These are phyloP conservation scores for Euryodendron excelsum DNA, from an alignment of 148 eudicot genomes.

Conservation along the genomic window DNA sequence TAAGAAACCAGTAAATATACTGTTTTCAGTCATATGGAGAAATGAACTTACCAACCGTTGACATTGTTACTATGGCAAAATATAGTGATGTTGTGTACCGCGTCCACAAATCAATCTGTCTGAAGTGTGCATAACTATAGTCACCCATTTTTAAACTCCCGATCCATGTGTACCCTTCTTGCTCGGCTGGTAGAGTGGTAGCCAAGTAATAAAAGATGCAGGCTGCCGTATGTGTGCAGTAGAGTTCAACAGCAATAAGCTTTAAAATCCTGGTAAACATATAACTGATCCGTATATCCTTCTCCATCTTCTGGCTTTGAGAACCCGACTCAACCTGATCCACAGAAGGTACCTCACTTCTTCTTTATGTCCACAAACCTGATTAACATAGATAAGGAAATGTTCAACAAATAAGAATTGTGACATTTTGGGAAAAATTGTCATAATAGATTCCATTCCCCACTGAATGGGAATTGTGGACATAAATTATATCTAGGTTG, in stretches of 20 bases:
- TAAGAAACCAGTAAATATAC: neutral
- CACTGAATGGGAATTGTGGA: neutral
- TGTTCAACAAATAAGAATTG: neutral
- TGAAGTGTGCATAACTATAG: constrained; percentile 69
- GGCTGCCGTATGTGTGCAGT: constrained; percentile 97
- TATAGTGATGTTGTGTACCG: constrained; percentile 76
- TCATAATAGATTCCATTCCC: too few relatives aligned
- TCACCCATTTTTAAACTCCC: constrained; percentile 89
- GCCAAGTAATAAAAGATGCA: constrained; percentile 92
- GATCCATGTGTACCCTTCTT: constrained; percentile 97
- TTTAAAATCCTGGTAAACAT: constrained; percentile 74
- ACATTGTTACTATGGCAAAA: constrained; percentile 93
- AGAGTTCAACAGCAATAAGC: constrained; percentile 77
- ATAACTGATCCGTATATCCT: constrained; percentile 87
- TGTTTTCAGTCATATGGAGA: constrained; percentile 8
- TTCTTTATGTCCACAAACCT: constrained; percentile 67
- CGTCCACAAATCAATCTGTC: constrained; percentile 79
- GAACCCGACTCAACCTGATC: constrained; percentile 75
- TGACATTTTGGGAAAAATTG: neutral
- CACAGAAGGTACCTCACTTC: constrained; percentile 71
- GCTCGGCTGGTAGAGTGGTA: constrained; percentile 64
- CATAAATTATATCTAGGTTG: neutral
- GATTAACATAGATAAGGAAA: constrained; percentile 17
- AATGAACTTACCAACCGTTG: constrained; percentile 80
- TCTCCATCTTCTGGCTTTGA: constrained; percentile 74